phyloP scores from a whole-genome alignment of 1,139 yeast species.

The Taphrina flavorubra region DNA sequence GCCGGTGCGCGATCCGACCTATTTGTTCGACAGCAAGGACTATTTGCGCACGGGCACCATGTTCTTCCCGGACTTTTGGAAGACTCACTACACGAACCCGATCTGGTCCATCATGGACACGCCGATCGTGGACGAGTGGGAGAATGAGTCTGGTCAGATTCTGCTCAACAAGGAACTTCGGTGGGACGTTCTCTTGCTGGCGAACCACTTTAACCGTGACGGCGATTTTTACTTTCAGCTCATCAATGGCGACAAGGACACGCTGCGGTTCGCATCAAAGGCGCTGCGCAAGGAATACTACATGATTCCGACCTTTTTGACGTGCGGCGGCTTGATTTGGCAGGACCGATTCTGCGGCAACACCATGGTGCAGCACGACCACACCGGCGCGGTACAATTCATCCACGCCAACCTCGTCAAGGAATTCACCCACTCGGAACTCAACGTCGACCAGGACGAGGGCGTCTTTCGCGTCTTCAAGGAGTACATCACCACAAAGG shows the following conservation, averaged over 20 bases:
- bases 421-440: conserved; percentile 32
- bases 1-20: conserved; percentile 40
- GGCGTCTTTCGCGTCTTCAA: conserved; percentile 39
- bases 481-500: conserved; percentile 34
- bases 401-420: conserved; percentile 41
- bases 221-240: conserved; percentile 40
- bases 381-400: conserved; percentile 32
- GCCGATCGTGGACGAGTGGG: conserved; percentile 41
- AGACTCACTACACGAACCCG: conserved; percentile 39
- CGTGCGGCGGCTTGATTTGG: conserved; percentile 41
- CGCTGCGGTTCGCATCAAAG: conserved; percentile 38
- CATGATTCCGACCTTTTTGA: conserved; percentile 39
- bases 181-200: conserved; percentile 37
- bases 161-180: conserved; percentile 30
- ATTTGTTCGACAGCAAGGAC: conserved; percentile 36
- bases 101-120: conserved; percentile 36
- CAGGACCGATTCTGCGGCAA: conserved; percentile 40
- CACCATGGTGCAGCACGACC: conserved; percentile 41
- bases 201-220: conserved; percentile 39
- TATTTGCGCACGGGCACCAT: conserved; percentile 39
- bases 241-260: conserved; percentile 41
- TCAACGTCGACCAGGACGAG: conserved; percentile 38
- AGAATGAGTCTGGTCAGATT: conserved; percentile 40
- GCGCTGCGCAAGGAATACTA: conserved; percentile 36
- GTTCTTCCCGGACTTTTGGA: conserved; percentile 41